Percentiles rank a stretch among this genome's conserved stretches.
These are phyloP conservation scores for Mortierella sp. DNA, from an alignment of 371 early-diverging fungal genomes.

Conservation along the genomic window DNA sequence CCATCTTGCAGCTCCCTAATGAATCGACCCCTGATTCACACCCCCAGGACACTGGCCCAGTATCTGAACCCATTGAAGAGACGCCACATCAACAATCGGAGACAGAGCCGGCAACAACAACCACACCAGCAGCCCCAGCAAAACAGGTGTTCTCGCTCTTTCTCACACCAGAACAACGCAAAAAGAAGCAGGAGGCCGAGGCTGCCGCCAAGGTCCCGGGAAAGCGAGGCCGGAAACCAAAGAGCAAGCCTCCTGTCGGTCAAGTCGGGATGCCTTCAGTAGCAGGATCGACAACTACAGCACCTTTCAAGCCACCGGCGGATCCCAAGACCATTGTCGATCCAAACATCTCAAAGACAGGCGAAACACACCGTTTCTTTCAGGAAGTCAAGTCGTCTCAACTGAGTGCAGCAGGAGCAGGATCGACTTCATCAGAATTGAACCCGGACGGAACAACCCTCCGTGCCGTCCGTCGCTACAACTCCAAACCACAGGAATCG, in stretches of 20 bases:
- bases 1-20: constrained; percentile 13
- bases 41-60: constrained; percentile 1
- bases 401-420: constrained; percentile 14
- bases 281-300: not conserved
- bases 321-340: constrained; percentile 30
- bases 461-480: constrained; percentile 6
- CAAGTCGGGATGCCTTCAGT: not conserved
- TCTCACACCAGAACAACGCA: constrained; percentile 48
- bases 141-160: constrained; percentile 52
- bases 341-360: constrained; percentile 51
- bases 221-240: constrained; percentile 41
- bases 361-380: constrained; percentile 53
- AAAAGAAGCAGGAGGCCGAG: constrained; percentile 37
- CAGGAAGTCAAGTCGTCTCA: constrained; percentile 44
- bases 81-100: not conserved
- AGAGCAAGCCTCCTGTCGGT: constrained; percentile 10
- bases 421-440: not conserved
- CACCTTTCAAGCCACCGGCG: not conserved
- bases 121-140: not conserved
- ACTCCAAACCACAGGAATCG: constrained; percentile 23
- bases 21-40: constrained; percentile 3
- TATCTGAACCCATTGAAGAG: not conserved
- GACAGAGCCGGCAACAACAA: not conserved
- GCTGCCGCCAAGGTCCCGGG: not conserved
- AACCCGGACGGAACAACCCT: not conserved